A percentile compares a stretch with the other conserved stretches of the same genome.
These are phyloP conservation scores for Trametes cinnabarina DNA, from an alignment of 768 basidiomycete species.

Conservation along the genomic window DNA sequence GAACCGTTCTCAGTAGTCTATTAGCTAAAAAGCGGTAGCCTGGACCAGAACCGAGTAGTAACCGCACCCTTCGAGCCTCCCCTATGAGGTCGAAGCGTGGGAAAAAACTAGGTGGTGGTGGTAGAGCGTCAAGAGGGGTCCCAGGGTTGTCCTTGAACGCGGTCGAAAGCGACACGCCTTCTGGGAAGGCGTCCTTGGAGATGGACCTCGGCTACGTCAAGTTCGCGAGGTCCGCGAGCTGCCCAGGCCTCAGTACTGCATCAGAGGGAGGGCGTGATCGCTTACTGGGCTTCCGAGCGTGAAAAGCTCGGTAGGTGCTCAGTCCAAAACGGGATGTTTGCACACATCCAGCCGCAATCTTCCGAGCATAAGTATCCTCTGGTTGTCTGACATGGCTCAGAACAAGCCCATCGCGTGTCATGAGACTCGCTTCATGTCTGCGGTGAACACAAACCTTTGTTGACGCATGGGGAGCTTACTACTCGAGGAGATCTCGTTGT, in stretches of 20 bases:
- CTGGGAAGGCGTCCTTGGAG: constrained; percentile 38
- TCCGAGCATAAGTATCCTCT: constrained; percentile 69
- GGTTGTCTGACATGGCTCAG: constrained; percentile 21
- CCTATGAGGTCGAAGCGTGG: no score
- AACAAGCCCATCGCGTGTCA: neutral
- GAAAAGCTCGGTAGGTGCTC: constrained; percentile 80
- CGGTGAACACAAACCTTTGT: no score
- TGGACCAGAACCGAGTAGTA: no score
- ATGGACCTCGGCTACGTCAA: constrained; percentile 82
- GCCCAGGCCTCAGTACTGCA: neutral
- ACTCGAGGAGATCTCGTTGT: no score
- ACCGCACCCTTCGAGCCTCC: no score
- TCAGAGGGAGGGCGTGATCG: constrained; percentile 27
- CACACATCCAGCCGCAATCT: constrained; percentile 72
- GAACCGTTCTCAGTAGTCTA: no score
- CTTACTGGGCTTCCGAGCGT: constrained; percentile 86
- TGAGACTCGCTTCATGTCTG: no score
- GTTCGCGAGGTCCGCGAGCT: constrained; percentile 90
- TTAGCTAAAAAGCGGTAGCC: no score
- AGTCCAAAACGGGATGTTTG: constrained; percentile 59
- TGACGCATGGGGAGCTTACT: no score
- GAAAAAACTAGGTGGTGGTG: no score
- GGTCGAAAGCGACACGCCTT: constrained; percentile 33
- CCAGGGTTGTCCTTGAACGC: constrained; percentile 62
- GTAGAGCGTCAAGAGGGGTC: constrained; percentile 61